Evolutionary conservation across 2,329 filamentous ascomycete genomes (phyloP), one percentile per base, ranked within the genome.

Genomic region (Elsinoe fawcettii): DNA sequence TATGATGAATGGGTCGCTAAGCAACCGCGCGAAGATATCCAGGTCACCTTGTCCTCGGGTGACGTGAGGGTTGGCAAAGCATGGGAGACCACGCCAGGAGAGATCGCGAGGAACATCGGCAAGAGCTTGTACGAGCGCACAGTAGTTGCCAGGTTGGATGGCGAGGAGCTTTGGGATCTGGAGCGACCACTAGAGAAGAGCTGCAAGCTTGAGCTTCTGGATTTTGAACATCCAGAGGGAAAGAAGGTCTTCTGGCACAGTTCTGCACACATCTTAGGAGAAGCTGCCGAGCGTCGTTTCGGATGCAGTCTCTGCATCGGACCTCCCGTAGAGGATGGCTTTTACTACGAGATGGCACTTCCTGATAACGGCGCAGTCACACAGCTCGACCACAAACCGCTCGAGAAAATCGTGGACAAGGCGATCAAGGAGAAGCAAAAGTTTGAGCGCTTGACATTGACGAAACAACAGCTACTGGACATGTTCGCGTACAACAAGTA

Each of bases 401-500:
- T 97, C 18, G 90, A 96, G 74, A 84, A 79, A 60, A 84, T 90
- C 62, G 88, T 91, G 27, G 79, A 81, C 67, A 87, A 85, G 69
- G 90, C 93, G 62, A 88, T 95, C 73, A 96, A 96, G 79, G 91
- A 96, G 75, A 96, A 95, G 79, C 92, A 97, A 74, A 85, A 85
- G 54, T 97, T 97, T 70, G 88, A 96, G 77, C 85, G 93, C 59
- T 77, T 97, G 49, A 87, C 87, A 62, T 82, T 96, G 68, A 87
- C 87, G 63, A 97, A 97, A 75, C 87, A 92, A 56, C 86, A 97
- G 64, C 80, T 97, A 53, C 82, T 93, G 55, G 90, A 96, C 71
- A 96, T 97, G 88, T 97, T 97, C 78, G 83, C 85, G 66, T 95
- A 95, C 80, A 96, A 95, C 80, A 93, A 93, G 72, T 97, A 96